Conservation (phyloP, 2,329 filamentous ascomycete genomes). For the Colletotrichum sansevieriae region DNA sequence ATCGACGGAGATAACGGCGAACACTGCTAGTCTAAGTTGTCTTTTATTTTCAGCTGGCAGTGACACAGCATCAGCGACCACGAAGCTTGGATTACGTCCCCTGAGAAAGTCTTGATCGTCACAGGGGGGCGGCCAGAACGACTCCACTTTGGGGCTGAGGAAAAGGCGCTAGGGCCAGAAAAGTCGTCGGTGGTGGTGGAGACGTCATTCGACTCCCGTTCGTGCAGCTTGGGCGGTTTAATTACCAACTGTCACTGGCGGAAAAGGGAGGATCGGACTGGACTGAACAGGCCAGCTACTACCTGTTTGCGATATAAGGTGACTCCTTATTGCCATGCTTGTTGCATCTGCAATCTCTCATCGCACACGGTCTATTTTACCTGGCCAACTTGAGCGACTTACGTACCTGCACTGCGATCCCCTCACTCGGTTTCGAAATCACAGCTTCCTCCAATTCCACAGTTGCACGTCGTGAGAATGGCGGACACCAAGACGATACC, state of each 20-base stretch:
- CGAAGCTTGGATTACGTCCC: conserved; percentile 24
- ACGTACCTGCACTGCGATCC: conserved; percentile 4
- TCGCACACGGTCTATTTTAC: not conserved
- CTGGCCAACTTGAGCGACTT: not conserved
- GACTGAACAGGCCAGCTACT: conserved; percentile 9
- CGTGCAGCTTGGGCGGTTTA: conserved; percentile 28
- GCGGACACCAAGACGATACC: conserved; percentile 54
- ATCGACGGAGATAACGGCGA: not conserved
- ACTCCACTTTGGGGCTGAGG: conserved; percentile 26
- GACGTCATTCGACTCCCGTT: conserved; percentile 39
- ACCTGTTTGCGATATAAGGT: conserved; percentile 28
- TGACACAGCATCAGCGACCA: conserved; percentile 9
- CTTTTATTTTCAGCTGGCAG: not conserved
- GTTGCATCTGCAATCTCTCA: not conserved
- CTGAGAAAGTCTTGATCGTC: conserved; percentile 34
- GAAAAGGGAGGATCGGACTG: conserved; percentile 10
- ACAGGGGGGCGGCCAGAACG: conserved; percentile 27
- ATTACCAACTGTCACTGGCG: conserved; percentile 38
- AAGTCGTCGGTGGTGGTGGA: conserved; percentile 31
- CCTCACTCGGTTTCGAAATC: not conserved
- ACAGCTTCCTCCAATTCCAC: not conserved
- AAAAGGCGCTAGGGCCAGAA: conserved; percentile 33
- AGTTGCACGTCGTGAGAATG: conserved; percentile 48
- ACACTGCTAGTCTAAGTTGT: not conserved
- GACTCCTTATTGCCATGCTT: not conserved